Evolutionary conservation across 208 protist genomes (phyloP), one percentile per base, ranked within the genome.

Genomic region (Novymonas esmeraldas): DNA sequence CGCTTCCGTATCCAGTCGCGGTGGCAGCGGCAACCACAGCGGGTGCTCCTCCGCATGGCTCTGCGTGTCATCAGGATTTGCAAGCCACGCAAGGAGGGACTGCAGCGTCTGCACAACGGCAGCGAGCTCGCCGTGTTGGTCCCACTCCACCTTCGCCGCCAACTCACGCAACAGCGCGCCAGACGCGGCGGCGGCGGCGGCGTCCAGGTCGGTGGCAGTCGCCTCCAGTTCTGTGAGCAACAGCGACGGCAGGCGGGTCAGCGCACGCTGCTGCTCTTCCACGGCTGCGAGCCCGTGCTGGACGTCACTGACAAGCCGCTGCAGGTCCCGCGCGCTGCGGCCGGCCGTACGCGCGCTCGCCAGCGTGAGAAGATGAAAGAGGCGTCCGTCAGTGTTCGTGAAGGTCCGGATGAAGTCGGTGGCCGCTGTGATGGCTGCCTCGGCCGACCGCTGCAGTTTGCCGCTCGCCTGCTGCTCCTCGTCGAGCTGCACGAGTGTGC

Each of bases 241-340:
- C 10, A 59, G 44, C 16, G 57, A 33, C 29, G 20, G 55, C 55
- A 63, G 26, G 10, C 13, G 22, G 6, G 29, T 22, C 4, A 74
- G 51, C 13, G 26, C 31, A 11, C 48, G 63, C 13, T 80, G 64
- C 38, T 61, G 59, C 45, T 70, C 69, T 13, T 42, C 20, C 6
- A 58, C 62, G 0, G 52, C 38, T 4, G 39, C 54, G 33, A 82
- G 46, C 14, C 48, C 49, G 44, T 88, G 76, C 36, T 72, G 62
- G 10, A 82, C 50, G 14, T 87, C 79, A 44, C 70, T 73, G 4
- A 73, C 50, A 6, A 76, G 54, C 10, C 46, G 39, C 5, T 84
- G 73, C 64, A 87, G 85, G 6, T 93, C 87, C 20, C 70, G 75
- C 18, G 82, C 56, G 1, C 66, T 71, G 24, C 80, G 81, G 2